Evolutionary conservation across 345 rosid species (phyloP).

Genomic region (Anacardium occidentale): DNA sequence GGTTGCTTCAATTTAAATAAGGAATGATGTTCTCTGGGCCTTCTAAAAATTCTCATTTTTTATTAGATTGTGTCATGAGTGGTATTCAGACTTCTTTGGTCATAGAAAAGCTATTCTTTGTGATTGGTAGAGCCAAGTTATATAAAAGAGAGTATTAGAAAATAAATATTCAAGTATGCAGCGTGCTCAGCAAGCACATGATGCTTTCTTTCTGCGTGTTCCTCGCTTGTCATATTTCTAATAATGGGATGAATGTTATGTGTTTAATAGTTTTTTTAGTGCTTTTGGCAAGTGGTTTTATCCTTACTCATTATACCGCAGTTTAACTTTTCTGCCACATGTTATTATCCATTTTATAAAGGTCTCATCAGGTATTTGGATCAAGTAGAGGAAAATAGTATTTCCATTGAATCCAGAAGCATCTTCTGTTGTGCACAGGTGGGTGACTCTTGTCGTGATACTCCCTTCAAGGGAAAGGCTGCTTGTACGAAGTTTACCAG

Average conservation of each 20-base stretch:
- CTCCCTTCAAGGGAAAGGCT: conserved; percentile 60
- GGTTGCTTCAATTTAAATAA: background rate
- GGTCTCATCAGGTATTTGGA: conserved; percentile 10
- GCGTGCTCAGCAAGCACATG: background rate
- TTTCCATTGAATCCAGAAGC: conserved; percentile 12
- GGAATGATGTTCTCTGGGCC: too few species aligned
- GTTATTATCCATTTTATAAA: background rate
- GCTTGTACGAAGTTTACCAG: conserved; percentile 86
- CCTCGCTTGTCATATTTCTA: background rate
- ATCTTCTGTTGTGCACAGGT: conserved; percentile 40
- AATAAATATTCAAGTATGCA: background rate
- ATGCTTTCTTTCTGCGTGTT: background rate
- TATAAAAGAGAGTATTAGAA: background rate
- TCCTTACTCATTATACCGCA: background rate
- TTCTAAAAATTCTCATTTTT: too few species aligned
- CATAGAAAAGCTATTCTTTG: background rate
- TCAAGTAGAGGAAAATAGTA: conserved; percentile 4
- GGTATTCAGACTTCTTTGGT: too few species aligned
- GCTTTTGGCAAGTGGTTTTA: conserved; percentile 1
- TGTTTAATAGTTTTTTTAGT: background rate
- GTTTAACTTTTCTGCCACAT: background rate
- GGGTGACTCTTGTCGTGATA: conserved; percentile 37
- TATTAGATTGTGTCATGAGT: too few species aligned
- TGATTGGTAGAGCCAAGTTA: background rate
- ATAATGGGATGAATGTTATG: background rate